Conservation (phyloP, 2,329 filamentous ascomycete species). For the Sporothrix schenckii region DNA sequence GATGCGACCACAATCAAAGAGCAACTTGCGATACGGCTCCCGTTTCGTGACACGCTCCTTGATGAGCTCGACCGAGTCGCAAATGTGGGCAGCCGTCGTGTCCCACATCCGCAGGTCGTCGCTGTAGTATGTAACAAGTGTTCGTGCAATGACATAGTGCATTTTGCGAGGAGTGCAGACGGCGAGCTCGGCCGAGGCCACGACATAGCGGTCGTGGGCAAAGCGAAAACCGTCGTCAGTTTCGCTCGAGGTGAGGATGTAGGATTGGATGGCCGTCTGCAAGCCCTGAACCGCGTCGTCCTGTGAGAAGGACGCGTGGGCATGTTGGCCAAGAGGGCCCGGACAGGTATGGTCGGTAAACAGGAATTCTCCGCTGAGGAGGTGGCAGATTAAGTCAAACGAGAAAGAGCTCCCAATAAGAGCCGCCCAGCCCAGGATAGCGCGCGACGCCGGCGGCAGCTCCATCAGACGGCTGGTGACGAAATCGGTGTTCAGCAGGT, state of each 20-base stretch:
- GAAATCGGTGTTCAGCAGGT: slow-evolving; percentile 80
- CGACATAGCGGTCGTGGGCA: slow-evolving; percentile 82
- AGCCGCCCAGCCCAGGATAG: slow-evolving; percentile 83
- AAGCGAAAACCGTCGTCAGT: slow-evolving; percentile 87
- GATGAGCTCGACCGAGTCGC: slow-evolving; percentile 74
- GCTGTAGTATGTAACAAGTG: slow-evolving; percentile 71
- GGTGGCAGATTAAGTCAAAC: slow-evolving; percentile 74
- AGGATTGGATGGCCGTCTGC: slow-evolving; percentile 78
- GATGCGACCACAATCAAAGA: slow-evolving; percentile 76
- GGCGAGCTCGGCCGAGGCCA: slow-evolving; percentile 70
- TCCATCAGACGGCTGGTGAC: slow-evolving; percentile 77
- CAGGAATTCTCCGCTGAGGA: slow-evolving; percentile 75
- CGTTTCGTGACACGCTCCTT: slow-evolving; percentile 64
- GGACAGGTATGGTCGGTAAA: slow-evolving; percentile 52
- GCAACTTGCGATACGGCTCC: slow-evolving; percentile 69
- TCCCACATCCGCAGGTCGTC: slow-evolving; percentile 67
- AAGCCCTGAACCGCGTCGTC: slow-evolving; percentile 74
- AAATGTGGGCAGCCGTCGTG: slow-evolving; percentile 78
- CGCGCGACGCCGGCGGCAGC: slow-evolving; percentile 71
- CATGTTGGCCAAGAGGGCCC: slow-evolving; percentile 39
- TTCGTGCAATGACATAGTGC: slow-evolving; percentile 87
- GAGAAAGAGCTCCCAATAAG: slow-evolving; percentile 81
- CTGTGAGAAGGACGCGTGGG: slow-evolving; percentile 60
- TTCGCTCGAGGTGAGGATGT: slow-evolving; percentile 78
- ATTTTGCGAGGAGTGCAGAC: slow-evolving; percentile 74